phyloP scores from a whole-genome alignment of 2,329 filamentous ascomycete genomes.

The Sphaerulina musiva region DNA sequence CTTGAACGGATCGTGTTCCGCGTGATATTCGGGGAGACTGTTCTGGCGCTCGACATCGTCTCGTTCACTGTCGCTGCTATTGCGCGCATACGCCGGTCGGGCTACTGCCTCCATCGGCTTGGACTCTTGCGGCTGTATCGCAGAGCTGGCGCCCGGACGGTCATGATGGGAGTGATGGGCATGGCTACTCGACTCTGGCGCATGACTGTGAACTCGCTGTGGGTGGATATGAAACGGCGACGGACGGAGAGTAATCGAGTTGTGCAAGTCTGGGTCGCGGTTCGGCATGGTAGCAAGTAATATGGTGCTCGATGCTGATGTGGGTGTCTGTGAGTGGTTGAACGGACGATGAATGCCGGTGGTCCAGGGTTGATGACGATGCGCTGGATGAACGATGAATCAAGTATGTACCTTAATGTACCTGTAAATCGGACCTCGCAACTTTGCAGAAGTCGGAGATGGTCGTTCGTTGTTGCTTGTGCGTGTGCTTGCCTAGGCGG shows the following conservation, averaged over 20 bases:
- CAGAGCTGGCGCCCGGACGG: constrained; percentile 23
- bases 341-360: not conserved
- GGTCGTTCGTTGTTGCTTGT: too few species aligned
- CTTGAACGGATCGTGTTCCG: constrained; percentile 71
- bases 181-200: constrained; percentile 22
- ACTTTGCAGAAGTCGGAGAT: too few species aligned
- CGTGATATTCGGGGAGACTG: constrained; percentile 51
- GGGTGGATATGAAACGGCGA: constrained; percentile 38
- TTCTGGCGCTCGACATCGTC: constrained; percentile 43
- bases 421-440: too few species aligned
- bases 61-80: constrained; percentile 25
- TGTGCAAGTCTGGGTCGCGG: constrained; percentile 42
- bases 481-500: too few species aligned
- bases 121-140: constrained; percentile 16
- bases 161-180: constrained; percentile 11
- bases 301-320: not conserved
- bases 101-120: constrained; percentile 29
- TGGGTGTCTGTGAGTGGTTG: not conserved
- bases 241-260: constrained; percentile 45
- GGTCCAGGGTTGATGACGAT: not conserved
- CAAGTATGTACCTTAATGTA: too few species aligned
- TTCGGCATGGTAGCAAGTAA: constrained; percentile 19
- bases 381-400: too few species aligned
- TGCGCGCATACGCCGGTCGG: constrained; percentile 31
- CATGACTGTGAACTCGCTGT: constrained; percentile 24